Percentiles rank a stretch among this genome's conserved stretches.
These are phyloP conservation scores for Boletus fagicola DNA, from an alignment of 768 basidiomycete genomes.

Conservation along the genomic window DNA sequence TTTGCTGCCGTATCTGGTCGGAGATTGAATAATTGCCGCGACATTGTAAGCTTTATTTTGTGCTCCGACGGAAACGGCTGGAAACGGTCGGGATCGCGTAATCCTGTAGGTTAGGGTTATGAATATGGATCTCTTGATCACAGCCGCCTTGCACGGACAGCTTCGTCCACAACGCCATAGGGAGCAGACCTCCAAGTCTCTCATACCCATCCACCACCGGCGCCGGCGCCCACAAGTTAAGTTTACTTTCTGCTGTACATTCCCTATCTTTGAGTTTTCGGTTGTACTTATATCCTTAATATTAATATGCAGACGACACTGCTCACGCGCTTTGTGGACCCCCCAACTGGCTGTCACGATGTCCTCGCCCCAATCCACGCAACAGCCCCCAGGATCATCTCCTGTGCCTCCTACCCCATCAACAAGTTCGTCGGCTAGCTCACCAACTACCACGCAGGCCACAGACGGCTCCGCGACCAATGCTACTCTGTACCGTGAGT, in stretches of 20 bases:
- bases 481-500: constrained; percentile 32
- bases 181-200: neutral
- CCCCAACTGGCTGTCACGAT: constrained; percentile 7
- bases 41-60: neutral
- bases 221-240: constrained; percentile 2
- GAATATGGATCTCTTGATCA: neutral
- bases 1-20: too few species aligned
- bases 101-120: constrained; percentile 4
- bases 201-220: constrained; percentile 3
- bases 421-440: neutral
- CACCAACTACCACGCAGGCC: neutral
- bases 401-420: neutral
- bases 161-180: neutral
- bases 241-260: neutral
- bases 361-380: neutral
- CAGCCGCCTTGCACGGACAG: neutral
- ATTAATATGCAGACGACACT: constrained; percentile 19
- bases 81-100: neutral
- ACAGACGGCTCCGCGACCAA: constrained; percentile 11
- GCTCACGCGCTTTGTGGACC: constrained; percentile 1
- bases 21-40: neutral
- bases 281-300: neutral
- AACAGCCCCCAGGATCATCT: neutral
- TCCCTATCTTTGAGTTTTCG: neutral
- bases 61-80: constrained; percentile 3